Evolutionary conservation across 805 yeast genomes (phyloP).

Genomic region (Wickerhamiella qilinensis): DNA sequence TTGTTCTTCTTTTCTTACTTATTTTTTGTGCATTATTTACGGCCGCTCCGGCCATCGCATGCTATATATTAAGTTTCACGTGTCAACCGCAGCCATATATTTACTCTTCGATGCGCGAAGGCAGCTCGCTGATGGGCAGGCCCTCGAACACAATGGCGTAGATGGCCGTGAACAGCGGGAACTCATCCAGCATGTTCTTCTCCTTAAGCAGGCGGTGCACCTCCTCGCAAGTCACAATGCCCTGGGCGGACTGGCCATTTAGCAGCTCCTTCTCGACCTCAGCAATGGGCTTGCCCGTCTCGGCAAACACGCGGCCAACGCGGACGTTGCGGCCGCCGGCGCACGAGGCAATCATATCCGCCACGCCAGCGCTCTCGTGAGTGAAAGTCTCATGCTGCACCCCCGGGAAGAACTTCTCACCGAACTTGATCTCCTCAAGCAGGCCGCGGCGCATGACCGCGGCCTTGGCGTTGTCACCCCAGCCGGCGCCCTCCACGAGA

Average conservation of each 20-base stretch:
- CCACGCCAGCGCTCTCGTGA: constrained; percentile 93
- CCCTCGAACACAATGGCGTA: constrained; percentile 69
- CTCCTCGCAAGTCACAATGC: constrained; percentile 78
- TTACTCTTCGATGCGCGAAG: constrained; percentile 21
- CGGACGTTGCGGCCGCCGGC: constrained; percentile 93
- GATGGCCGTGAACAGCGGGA: constrained; percentile 69
- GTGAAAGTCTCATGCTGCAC: constrained; percentile 69
- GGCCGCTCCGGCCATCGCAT: no score
- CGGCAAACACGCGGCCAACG: constrained; percentile 77
- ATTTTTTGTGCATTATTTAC: no score
- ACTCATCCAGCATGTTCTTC: constrained; percentile 41
- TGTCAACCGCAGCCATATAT: neutral
- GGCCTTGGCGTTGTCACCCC: constrained; percentile 98
- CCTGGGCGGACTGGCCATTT: constrained; percentile 96
- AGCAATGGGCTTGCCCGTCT: constrained; percentile 56
- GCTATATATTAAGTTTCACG: no score
- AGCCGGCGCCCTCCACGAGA: constrained; percentile 90
- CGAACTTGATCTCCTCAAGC: constrained; percentile 77
- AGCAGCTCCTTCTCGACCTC: constrained; percentile 74
- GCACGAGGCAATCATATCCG: constrained; percentile 94
- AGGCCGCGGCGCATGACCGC: constrained; percentile 95
- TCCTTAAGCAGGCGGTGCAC: constrained; percentile 66
- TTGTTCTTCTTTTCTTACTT: no score
- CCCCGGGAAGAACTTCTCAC: constrained; percentile 62
- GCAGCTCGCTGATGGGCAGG: constrained; percentile 59